Conservation (phyloP, 768 basidiomycete genomes). For the Amanita fuliginea region DNA sequence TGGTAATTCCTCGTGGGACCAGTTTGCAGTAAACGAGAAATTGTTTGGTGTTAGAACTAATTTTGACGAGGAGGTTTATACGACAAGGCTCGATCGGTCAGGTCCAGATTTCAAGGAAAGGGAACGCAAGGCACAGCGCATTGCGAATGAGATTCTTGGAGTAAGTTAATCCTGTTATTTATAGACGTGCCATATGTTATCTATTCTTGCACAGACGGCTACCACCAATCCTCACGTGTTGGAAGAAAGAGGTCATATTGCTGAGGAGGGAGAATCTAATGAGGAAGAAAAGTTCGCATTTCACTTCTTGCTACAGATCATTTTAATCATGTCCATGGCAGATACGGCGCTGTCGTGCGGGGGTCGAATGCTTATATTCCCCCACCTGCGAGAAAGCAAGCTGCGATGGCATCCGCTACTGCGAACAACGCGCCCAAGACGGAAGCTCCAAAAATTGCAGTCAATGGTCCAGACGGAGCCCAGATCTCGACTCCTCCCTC, state of each 20-base stretch:
- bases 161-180: slow-evolving; percentile 32
- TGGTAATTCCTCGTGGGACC: slow-evolving; percentile 61
- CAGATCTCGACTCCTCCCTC: slow-evolving; percentile 33
- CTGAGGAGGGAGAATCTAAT: slow-evolving; percentile 67
- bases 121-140: slow-evolving; percentile 75
- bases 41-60: slow-evolving; percentile 86
- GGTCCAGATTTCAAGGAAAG: slow-evolving; percentile 82
- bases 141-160: slow-evolving; percentile 86
- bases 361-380: slow-evolving; percentile 88
- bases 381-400: slow-evolving; percentile 68
- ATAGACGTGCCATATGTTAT: slow-evolving; percentile 2
- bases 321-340: slow-evolving; percentile 23
- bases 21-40: slow-evolving; percentile 88
- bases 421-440: slow-evolving; percentile 9
- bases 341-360: slow-evolving; percentile 89
- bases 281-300: slow-evolving; percentile 89
- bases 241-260: slow-evolving; percentile 66
- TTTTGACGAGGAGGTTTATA: slow-evolving; percentile 92
- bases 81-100: slow-evolving; percentile 81
- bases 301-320: slow-evolving; percentile 8
- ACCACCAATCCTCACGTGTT: slow-evolving; percentile 77
- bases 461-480: slow-evolving; percentile 73
- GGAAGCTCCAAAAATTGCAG: slow-evolving; percentile 48
- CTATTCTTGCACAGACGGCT: slow-evolving; percentile 28
- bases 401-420: slow-evolving; percentile 18